Conservation (phyloP, 2,329 filamentous ascomycete species). For the Penicillium sp. region DNA sequence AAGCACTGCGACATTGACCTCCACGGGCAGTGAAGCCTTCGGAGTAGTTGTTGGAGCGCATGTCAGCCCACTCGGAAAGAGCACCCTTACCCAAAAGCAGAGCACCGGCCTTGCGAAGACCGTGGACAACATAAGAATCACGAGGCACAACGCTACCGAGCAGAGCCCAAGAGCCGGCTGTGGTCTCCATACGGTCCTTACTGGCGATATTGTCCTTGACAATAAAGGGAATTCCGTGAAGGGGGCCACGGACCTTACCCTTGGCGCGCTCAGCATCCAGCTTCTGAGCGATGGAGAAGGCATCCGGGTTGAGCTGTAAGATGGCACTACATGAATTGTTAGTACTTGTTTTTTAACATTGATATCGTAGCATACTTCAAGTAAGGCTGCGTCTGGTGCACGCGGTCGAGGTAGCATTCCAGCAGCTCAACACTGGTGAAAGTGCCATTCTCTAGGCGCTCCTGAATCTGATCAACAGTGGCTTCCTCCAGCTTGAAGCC, state of each 20-base stretch:
- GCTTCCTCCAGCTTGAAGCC: slow-evolving; percentile 67
- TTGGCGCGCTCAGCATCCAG: slow-evolving; percentile 62
- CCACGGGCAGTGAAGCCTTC: slow-evolving; percentile 67
- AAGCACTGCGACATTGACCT: slow-evolving; percentile 65
- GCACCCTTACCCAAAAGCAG: slow-evolving; percentile 71
- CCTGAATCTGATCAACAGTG: slow-evolving; percentile 68
- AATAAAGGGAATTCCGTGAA: slow-evolving; percentile 75
- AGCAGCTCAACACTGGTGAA: slow-evolving; percentile 62
- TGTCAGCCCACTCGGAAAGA: slow-evolving; percentile 73
- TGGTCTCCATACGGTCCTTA: slow-evolving; percentile 72
- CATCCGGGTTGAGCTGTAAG: slow-evolving; percentile 69
- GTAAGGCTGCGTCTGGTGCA: slow-evolving; percentile 64
- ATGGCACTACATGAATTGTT: slow-evolving; percentile 38
- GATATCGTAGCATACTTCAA: slow-evolving; percentile 53
- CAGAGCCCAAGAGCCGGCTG: slow-evolving; percentile 68
- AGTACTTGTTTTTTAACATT: neutral
- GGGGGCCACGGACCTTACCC: slow-evolving; percentile 61
- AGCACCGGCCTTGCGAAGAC: slow-evolving; percentile 65
- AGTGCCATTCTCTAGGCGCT: slow-evolving; percentile 54
- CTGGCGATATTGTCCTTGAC: slow-evolving; percentile 70
- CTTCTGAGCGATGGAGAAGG: slow-evolving; percentile 59
- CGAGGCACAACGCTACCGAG: slow-evolving; percentile 65
- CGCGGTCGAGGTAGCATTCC: slow-evolving; percentile 63
- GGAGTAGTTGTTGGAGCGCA: slow-evolving; percentile 67
- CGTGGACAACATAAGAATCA: slow-evolving; percentile 66